Evolutionary conservation across 2,329 filamentous ascomycete genomes (phyloP).

Genomic region (Phoma sp.): DNA sequence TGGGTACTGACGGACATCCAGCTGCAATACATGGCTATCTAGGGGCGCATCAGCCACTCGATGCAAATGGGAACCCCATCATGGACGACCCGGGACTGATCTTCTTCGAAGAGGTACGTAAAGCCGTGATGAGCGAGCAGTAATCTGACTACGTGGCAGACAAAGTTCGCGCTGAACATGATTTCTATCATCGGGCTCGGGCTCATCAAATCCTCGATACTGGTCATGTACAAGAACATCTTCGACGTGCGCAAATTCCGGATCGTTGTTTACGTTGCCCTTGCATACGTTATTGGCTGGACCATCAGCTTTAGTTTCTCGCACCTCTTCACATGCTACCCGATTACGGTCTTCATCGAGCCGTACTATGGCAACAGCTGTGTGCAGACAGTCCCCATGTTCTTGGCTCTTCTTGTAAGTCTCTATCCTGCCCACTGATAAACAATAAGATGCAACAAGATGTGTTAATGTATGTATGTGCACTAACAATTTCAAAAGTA

Average conservation of each 20-base stretch:
- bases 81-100: constrained; percentile 35
- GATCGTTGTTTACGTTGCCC: constrained; percentile 28
- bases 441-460: not conserved
- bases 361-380: constrained; percentile 35
- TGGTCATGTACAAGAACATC: constrained; percentile 41
- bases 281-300: constrained; percentile 33
- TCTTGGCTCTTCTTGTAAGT: constrained; percentile 29
- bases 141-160: constrained; percentile 18
- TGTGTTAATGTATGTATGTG: too few species aligned
- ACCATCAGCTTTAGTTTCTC: constrained; percentile 33
- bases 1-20: not conserved
- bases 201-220: constrained; percentile 40
- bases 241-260: constrained; percentile 32
- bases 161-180: constrained; percentile 38
- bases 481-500: constrained; percentile 17
- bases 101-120: constrained; percentile 31
- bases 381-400: constrained; percentile 33
- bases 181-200: constrained; percentile 36
- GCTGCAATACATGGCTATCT: constrained; percentile 32
- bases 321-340: constrained; percentile 39
- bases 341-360: constrained; percentile 37
- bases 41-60: constrained; percentile 30
- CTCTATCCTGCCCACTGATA: not conserved
- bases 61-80: constrained; percentile 26
- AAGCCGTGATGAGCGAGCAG: not conserved